Evolutionary conservation across 371 early-diverging fungal species (phyloP), one percentile per base, ranked within the genome.

Genomic region (Encephalitozoon intestinalis): DNA sequence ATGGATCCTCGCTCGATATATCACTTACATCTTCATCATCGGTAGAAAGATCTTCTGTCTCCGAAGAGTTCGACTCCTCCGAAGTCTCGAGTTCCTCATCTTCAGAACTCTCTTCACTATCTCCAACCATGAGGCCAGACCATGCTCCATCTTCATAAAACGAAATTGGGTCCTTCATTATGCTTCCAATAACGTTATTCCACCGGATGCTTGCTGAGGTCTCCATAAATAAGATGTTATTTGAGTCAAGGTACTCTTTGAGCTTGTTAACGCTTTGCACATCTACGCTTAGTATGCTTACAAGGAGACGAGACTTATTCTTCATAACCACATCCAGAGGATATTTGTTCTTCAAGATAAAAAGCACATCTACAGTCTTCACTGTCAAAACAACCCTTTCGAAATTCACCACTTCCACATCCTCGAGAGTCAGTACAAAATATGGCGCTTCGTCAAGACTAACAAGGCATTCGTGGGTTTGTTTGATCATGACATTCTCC

Each of bases 321-420:
- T 58, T 58, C 58, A 58, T 58, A 30, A 58, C 58, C 1, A 28
- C 58, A 58, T 58, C 34, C 37, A 58, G 12, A 30, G 58, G 58
- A 58, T 58, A 31, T 31, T 15, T 58, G 82, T 97, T 95, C 82
- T 95, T 95, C 85, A 93, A 93, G 1, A 97, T 90, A 87, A 97
- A 92, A 1, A 97, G 96, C 87, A 96, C 87, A 87, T 99, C 99
- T 86, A 96, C 97, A 82, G 95, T 95, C 88, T 95, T 95, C 34
- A 97, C 88, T 8, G 94, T 95, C 84, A 93, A 96, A 84, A 88
- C 88, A 46, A 97, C 93, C 81, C 99, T 90, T 86, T 99, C 99
- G 84, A 99, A 87, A 84, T 95, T 94, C 2, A 91, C 95, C 44
- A 96, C 85, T 87, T 97, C 97, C 37, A 99, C 90, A 54, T 99